A percentile compares a stretch with the other conserved stretches of the same genome.
Evolutionary conservation across 768 basidiomycete species (phyloP).

Genomic region (Podaxis sp.): DNA sequence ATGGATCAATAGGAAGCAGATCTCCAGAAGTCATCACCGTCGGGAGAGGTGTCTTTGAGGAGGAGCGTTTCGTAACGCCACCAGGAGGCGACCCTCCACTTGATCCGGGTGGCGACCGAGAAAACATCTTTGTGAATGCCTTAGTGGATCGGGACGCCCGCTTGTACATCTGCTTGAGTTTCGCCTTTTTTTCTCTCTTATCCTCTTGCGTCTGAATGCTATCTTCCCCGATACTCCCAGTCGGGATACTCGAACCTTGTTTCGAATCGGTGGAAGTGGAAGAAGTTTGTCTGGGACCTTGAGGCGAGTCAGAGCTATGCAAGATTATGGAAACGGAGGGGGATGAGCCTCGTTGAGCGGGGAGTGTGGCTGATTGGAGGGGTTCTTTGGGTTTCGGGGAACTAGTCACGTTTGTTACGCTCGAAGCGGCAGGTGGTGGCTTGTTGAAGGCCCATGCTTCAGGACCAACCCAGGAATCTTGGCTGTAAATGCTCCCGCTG

Average conservation of each 20-base stretch:
- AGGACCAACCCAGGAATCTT: conserved; percentile 7
- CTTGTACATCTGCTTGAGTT: conserved; percentile 8
- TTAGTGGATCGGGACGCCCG: conserved; percentile 7
- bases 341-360: background rate
- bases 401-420: background rate
- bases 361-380: background rate
- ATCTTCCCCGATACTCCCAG: background rate
- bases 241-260: background rate
- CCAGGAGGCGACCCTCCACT: background rate
- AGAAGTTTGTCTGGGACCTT: background rate
- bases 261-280: background rate
- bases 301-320: background rate
- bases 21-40: background rate
- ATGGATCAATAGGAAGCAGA: background rate
- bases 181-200: conserved; percentile 4
- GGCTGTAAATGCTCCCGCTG: conserved; percentile 1
- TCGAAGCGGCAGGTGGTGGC: background rate
- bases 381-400: background rate
- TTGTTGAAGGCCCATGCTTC: conserved; percentile 8
- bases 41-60: background rate
- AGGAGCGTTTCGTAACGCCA: background rate
- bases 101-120: background rate
- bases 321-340: background rate
- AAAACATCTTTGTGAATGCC: background rate
- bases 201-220: background rate